Percentiles rank a stretch among this genome's conserved stretches.
Conservation (phyloP, 306 rosid genomes). For the Corylus americana region DNA sequence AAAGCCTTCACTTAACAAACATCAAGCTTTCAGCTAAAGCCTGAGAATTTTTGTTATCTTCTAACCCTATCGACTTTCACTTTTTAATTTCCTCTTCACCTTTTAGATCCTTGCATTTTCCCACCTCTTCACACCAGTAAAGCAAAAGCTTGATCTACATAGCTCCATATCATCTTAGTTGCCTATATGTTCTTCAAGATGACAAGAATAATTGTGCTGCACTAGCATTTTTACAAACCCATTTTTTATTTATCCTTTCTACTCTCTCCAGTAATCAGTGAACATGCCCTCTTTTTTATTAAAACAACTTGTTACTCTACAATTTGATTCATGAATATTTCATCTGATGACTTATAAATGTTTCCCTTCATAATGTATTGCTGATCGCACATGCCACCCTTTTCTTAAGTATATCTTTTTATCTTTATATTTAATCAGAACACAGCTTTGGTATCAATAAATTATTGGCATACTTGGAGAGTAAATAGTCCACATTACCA, state of each 20-base stretch:
- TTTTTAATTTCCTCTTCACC: background rate
- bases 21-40: background rate
- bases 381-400: background rate
- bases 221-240: background rate
- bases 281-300: background rate
- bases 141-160: background rate
- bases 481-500: background rate
- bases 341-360: background rate
- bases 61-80: background rate
- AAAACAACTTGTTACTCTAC: background rate
- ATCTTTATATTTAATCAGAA: background rate
- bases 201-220: background rate
- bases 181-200: background rate
- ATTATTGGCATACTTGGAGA: background rate
- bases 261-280: background rate
- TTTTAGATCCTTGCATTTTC: background rate
- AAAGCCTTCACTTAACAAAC: background rate
- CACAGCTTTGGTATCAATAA: background rate
- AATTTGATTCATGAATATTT: background rate
- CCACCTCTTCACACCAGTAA: too few relatives aligned
- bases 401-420: background rate
- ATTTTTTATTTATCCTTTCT: slow-evolving; percentile 1
- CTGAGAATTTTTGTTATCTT: background rate
- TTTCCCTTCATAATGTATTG: background rate
- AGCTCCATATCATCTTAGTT: background rate